phyloP scores from a whole-genome alignment of 805 yeast species.

The Candida khao-thaluensis region DNA sequence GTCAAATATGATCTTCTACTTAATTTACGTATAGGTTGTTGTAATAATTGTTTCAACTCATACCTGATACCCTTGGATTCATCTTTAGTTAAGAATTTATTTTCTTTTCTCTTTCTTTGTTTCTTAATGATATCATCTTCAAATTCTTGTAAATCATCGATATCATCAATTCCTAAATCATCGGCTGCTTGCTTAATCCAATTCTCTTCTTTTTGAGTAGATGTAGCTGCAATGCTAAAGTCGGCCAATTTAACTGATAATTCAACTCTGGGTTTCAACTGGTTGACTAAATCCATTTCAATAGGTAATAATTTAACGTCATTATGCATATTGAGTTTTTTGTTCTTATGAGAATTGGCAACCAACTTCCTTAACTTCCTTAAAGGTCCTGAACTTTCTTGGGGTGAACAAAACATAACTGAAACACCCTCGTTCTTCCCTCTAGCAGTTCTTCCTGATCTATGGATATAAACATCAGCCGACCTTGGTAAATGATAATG shows the following conservation, averaged over 20 bases:
- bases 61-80: constrained; percentile 47
- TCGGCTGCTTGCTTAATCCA: constrained; percentile 93
- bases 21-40: constrained; percentile 57
- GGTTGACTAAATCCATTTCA: constrained; percentile 70
- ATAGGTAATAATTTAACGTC: constrained; percentile 71
- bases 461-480: constrained; percentile 91
- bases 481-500: constrained; percentile 94
- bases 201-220: constrained; percentile 63
- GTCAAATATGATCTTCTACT: constrained; percentile 72
- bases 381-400: constrained; percentile 87
- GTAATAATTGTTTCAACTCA: constrained; percentile 54
- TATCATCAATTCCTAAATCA: constrained; percentile 79
- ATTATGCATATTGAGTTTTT: constrained; percentile 34
- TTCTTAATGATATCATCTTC: constrained; percentile 68
- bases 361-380: constrained; percentile 66
- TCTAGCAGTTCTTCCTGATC: constrained; percentile 99
- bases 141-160: constrained; percentile 56
- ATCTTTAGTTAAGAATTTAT: constrained; percentile 44
- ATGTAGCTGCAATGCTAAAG: constrained; percentile 57
- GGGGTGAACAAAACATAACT: constrained; percentile 87
- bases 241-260: constrained; percentile 78
- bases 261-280: constrained; percentile 64
- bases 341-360: constrained; percentile 27
- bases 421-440: constrained; percentile 95
- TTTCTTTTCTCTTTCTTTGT: constrained; percentile 51